Conservation (phyloP, 441 rosid species). For the Geranium incanum region DNA sequence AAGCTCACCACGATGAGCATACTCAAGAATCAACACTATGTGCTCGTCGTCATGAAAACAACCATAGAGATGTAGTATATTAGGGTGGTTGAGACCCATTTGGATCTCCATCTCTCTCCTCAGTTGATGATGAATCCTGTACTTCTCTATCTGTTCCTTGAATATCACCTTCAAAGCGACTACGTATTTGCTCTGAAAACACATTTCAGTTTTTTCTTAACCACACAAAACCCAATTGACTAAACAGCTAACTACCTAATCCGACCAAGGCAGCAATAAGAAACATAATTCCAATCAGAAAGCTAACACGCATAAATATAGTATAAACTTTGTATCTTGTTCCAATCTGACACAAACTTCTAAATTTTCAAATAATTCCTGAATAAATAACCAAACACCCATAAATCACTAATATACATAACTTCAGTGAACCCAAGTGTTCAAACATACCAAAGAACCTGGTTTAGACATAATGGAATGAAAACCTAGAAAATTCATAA, state of each 20-base stretch:
- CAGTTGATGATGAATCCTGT: slow-evolving; percentile 67
- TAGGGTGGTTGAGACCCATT: slow-evolving; percentile 53
- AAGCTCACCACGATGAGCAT: slow-evolving; percentile 86
- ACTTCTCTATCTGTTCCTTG: slow-evolving; percentile 83
- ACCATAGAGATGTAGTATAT: slow-evolving; percentile 66
- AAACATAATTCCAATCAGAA: not conserved
- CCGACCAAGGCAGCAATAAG: not conserved
- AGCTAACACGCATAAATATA: not conserved
- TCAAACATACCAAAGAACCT: no score
- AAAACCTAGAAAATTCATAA: no score
- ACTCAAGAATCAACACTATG: slow-evolving; percentile 79
- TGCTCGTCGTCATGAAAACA: slow-evolving; percentile 78
- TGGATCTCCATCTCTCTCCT: slow-evolving; percentile 88
- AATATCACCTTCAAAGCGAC: slow-evolving; percentile 80
- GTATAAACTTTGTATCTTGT: no score
- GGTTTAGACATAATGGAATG: no score
- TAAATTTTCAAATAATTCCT: no score
- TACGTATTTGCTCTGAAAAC: slow-evolving; percentile 50
- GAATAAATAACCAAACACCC: no score
- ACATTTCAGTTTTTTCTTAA: not conserved
- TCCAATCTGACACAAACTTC: no score
- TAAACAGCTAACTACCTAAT: not conserved
- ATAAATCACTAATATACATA: no score
- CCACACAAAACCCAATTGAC: not conserved
- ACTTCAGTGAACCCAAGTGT: no score